These are phyloP conservation scores for Phaeotremella fagi DNA, from an alignment of 768 basidiomycete genomes.

Conservation along the genomic window DNA sequence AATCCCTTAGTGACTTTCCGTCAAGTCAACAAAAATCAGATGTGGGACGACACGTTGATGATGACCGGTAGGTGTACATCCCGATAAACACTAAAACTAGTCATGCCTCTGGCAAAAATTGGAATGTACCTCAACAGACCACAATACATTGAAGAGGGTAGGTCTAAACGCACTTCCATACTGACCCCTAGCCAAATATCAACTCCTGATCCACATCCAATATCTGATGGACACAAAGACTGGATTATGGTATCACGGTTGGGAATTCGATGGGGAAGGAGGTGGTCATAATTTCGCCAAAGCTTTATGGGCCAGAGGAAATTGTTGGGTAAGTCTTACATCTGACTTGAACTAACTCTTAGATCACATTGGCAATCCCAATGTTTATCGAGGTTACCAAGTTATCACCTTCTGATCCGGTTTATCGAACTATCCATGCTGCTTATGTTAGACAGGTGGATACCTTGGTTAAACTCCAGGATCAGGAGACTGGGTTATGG, in stretches of 20 bases:
- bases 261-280: slow-evolving; percentile 24
- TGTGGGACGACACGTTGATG: slow-evolving; percentile 61
- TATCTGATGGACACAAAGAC: slow-evolving; percentile 38
- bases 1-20: slow-evolving; percentile 49
- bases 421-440: slow-evolving; percentile 51
- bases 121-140: slow-evolving; percentile 55
- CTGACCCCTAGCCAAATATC: slow-evolving; percentile 51
- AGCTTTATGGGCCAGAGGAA: slow-evolving; percentile 57
- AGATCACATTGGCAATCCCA: slow-evolving; percentile 29
- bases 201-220: slow-evolving; percentile 53
- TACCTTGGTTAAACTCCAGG: slow-evolving; percentile 53
- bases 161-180: neutral
- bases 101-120: slow-evolving; percentile 58
- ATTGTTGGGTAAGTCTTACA: slow-evolving; percentile 52
- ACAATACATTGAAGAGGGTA: slow-evolving; percentile 54
- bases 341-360: neutral
- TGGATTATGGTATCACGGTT: slow-evolving; percentile 46
- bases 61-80: slow-evolving; percentile 39
- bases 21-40: slow-evolving; percentile 52
- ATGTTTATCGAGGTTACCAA: slow-evolving; percentile 31
- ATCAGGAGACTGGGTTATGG: slow-evolving; percentile 54
- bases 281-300: slow-evolving; percentile 24
- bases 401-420: slow-evolving; percentile 51
- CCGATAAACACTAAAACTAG: slow-evolving; percentile 32
- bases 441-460: slow-evolving; percentile 54